Evolutionary conservation across 140 eudicot species (phyloP).

Genomic region (Senecio squalidus): DNA sequence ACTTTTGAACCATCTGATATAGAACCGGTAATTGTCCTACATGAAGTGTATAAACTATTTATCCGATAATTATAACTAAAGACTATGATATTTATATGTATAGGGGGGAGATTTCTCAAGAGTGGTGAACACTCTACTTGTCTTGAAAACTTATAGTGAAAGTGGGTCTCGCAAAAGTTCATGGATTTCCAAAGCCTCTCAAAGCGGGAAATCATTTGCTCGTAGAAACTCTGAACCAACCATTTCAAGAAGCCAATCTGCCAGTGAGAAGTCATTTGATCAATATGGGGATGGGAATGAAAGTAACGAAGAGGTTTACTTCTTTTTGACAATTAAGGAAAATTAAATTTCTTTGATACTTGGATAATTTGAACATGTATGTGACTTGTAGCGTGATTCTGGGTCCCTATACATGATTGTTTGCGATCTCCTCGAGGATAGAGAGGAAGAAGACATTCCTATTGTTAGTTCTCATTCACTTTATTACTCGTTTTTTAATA

Average conservation of each 20-base stretch:
- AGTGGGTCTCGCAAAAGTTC: slow-evolving; percentile 42
- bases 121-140: slow-evolving; percentile 59
- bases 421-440: slow-evolving; percentile 55
- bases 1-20: slow-evolving; percentile 74
- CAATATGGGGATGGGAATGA: slow-evolving; percentile 36
- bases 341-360: background rate
- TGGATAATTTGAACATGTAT: slow-evolving; percentile 1
- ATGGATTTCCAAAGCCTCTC: slow-evolving; percentile 43
- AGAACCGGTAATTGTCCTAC: slow-evolving; percentile 41
- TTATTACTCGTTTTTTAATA: slow-evolving; percentile 1
- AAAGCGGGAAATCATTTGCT: slow-evolving; percentile 35
- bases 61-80: background rate
- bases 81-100: background rate
- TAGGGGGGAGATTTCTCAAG: slow-evolving; percentile 76
- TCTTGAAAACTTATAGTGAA: slow-evolving; percentile 61
- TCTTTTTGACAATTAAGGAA: background rate
- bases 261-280: slow-evolving; percentile 21
- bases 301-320: slow-evolving; percentile 27
- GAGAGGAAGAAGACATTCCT: slow-evolving; percentile 67
- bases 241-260: slow-evolving; percentile 42
- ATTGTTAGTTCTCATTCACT: slow-evolving; percentile 34
- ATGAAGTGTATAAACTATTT: background rate
- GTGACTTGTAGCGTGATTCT: slow-evolving; percentile 43
- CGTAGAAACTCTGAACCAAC: slow-evolving; percentile 46
- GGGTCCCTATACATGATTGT: slow-evolving; percentile 42